Percentiles rank a stretch among this genome's conserved stretches.
Conservation (phyloP, 2,329 filamentous ascomycete species). For the Xylariomycetidae sp. region DNA sequence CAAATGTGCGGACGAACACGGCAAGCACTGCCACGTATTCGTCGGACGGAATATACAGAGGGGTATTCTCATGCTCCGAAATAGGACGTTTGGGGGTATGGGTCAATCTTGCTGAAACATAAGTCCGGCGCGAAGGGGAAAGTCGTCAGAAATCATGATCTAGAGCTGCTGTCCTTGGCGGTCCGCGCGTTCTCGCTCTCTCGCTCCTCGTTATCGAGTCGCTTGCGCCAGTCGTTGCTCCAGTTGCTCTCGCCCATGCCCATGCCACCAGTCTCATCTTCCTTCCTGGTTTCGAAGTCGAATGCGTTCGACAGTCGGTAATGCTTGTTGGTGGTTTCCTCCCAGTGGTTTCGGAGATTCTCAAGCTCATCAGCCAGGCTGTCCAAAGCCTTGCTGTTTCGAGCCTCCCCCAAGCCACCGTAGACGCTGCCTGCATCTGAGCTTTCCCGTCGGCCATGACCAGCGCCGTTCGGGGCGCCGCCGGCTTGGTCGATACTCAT, state of each 20-base stretch:
- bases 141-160: neutral
- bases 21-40: constrained; percentile 4
- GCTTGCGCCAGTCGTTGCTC: constrained; percentile 73
- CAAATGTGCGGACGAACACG: constrained; percentile 2
- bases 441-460: constrained; percentile 48
- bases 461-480: constrained; percentile 28
- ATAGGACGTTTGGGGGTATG: neutral
- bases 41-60: constrained; percentile 9
- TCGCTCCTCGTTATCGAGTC: constrained; percentile 57
- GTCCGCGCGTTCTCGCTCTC: constrained; percentile 12
- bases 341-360: constrained; percentile 85
- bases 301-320: constrained; percentile 87
- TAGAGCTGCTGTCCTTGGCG: constrained; percentile 11
- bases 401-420: constrained; percentile 47
- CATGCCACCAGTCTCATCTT: constrained; percentile 38
- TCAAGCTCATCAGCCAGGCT: constrained; percentile 90
- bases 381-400: constrained; percentile 69
- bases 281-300: constrained; percentile 67
- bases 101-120: neutral
- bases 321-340: constrained; percentile 90
- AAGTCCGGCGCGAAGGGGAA: neutral
- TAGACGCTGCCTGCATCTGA: constrained; percentile 59
- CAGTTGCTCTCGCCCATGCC: constrained; percentile 59
- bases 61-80: constrained; percentile 2
- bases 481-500: constrained; percentile 44